phyloP scores from a whole-genome alignment of 805 yeast genomes.

The Saccharomycopsis amapae region DNA sequence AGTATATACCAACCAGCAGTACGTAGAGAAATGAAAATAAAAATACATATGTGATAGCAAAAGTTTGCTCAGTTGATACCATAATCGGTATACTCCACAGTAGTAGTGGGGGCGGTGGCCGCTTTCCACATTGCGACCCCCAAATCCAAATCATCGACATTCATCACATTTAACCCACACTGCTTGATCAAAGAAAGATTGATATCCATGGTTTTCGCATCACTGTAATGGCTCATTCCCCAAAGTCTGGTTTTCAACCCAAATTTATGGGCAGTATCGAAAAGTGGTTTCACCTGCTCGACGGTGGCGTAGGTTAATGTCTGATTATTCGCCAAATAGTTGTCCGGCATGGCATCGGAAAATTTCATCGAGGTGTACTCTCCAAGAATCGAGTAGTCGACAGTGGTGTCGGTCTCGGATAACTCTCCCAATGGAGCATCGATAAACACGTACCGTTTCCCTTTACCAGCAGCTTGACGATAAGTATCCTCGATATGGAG shows the following conservation, averaged over 20 bases:
- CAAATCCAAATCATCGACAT: conserved; percentile 17
- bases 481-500: conserved; percentile 24
- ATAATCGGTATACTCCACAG: too few relatives aligned
- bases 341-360: neutral
- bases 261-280: conserved; percentile 4
- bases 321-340: conserved; percentile 18
- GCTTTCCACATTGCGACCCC: conserved; percentile 9
- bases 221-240: conserved; percentile 10
- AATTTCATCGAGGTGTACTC: conserved; percentile 2
- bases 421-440: conserved; percentile 32
- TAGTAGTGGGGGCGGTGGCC: too few relatives aligned
- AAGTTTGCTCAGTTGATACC: too few relatives aligned
- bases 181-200: conserved; percentile 5
- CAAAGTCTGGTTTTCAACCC: conserved; percentile 9
- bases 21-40: too few relatives aligned
- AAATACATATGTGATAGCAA: too few relatives aligned
- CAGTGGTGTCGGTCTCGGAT: neutral
- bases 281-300: conserved; percentile 3
- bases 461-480: conserved; percentile 22
- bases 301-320: conserved; percentile 10
- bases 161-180: conserved; percentile 10
- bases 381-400: conserved; percentile 4
- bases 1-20: too few relatives aligned
- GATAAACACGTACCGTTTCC: conserved; percentile 32
- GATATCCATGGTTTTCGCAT: neutral